A percentile compares a stretch with the other conserved stretches of the same genome.
Conservation (phyloP, 2,329 filamentous ascomycete species). For the Alternaria arbusti region DNA sequence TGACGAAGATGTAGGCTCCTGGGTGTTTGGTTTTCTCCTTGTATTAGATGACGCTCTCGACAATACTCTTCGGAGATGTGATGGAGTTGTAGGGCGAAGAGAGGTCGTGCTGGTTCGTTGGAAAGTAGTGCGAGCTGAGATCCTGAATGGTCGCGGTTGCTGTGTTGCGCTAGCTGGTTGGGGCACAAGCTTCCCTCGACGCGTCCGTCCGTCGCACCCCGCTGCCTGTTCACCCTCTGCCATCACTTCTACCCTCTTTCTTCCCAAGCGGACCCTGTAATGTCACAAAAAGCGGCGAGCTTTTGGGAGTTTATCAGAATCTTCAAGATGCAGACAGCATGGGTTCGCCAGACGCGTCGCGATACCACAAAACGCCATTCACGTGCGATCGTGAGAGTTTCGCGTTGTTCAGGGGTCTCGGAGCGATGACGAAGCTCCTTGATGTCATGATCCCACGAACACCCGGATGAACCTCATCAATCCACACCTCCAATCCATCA, state of each 20-base stretch:
- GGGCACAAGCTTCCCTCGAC: background rate
- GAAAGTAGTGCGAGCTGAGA: background rate
- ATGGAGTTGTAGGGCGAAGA: background rate
- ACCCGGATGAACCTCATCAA: background rate
- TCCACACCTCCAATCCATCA: background rate
- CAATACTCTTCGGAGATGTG: background rate
- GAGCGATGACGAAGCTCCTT: slow-evolving; percentile 12
- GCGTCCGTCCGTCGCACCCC: background rate
- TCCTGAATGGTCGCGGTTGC: background rate
- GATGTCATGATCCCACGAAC: slow-evolving; percentile 10
- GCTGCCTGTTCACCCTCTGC: background rate
- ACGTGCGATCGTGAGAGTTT: slow-evolving; percentile 14
- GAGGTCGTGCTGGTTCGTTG: background rate
- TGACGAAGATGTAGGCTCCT: background rate
- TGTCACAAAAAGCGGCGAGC: background rate
- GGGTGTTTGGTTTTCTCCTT: background rate
- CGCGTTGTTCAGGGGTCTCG: slow-evolving; percentile 6
- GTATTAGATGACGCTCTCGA: background rate
- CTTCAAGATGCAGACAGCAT: background rate
- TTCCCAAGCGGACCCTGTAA: background rate
- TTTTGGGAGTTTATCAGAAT: background rate
- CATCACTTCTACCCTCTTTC: background rate
- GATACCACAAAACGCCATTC: background rate
- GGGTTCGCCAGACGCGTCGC: background rate
- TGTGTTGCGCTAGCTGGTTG: background rate